Conservation (phyloP, 2,329 filamentous ascomycete genomes). For the Geosmithia flava region DNA sequence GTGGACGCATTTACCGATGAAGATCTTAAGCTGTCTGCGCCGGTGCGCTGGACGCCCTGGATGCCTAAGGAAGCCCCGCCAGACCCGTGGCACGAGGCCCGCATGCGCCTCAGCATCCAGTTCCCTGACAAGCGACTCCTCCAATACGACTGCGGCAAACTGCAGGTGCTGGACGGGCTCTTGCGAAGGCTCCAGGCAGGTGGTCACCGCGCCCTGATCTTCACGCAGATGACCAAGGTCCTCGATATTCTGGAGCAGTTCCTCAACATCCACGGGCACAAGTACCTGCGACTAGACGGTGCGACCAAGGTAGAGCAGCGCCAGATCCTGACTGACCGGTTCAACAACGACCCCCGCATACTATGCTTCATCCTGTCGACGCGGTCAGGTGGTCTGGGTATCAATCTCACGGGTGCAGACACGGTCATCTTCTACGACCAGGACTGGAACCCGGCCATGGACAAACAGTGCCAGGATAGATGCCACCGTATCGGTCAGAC, state of each 20-base stretch:
- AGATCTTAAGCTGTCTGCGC: constrained; percentile 45
- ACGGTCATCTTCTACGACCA: constrained; percentile 98
- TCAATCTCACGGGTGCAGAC: constrained; percentile 93
- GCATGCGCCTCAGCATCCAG: constrained; percentile 85
- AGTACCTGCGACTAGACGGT: constrained; percentile 93
- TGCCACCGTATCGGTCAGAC: constrained; percentile 97
- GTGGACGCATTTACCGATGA: constrained; percentile 43
- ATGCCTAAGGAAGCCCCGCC: constrained; percentile 41
- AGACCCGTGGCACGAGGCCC: constrained; percentile 88
- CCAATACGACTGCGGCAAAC: constrained; percentile 95
- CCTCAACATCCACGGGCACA: constrained; percentile 93
- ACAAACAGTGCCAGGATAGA: constrained; percentile 96
- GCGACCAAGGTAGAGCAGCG: constrained; percentile 92
- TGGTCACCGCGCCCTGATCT: constrained; percentile 89
- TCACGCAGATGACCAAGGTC: constrained; percentile 99
- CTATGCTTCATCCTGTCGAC: constrained; percentile 93
- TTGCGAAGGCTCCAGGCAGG: constrained; percentile 78
- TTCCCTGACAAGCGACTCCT: constrained; percentile 95
- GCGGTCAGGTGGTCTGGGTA: constrained; percentile 84
- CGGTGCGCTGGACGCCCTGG: constrained; percentile 41
- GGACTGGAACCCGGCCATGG: constrained; percentile 99
- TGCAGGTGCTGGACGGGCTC: constrained; percentile 78
- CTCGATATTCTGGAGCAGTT: constrained; percentile 96
- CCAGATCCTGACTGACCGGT: constrained; percentile 88
- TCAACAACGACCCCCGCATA: constrained; percentile 90